Conservation (phyloP, 345 rosid genomes). For the Streptanthus diversifolius region DNA sequence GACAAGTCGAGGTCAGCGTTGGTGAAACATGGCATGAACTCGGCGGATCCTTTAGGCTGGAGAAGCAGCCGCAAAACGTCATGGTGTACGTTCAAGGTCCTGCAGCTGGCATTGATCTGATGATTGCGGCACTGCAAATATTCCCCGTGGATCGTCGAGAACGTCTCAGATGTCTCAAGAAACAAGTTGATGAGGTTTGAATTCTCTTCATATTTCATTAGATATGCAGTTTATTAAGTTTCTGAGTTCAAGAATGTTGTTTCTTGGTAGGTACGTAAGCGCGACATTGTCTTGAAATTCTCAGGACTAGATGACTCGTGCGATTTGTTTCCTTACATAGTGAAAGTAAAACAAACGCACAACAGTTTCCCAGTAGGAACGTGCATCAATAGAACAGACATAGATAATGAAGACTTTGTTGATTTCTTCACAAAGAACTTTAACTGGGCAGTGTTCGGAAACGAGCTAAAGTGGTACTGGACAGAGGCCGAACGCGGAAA, state of each 20-base stretch:
- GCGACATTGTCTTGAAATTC: slow-evolving; percentile 66
- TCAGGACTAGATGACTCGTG: slow-evolving; percentile 34
- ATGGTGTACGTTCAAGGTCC: slow-evolving; percentile 91
- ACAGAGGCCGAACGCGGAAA: slow-evolving; percentile 79
- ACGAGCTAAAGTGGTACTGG: slow-evolving; percentile 89
- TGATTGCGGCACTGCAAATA: slow-evolving; percentile 68
- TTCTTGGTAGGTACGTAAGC: slow-evolving; percentile 66
- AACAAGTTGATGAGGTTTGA: slow-evolving; percentile 61
- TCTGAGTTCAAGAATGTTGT: slow-evolving; percentile 10
- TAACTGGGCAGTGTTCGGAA: slow-evolving; percentile 90
- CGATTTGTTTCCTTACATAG: slow-evolving; percentile 41
- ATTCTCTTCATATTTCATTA: neutral
- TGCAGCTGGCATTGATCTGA: slow-evolving; percentile 60
- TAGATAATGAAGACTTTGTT: slow-evolving; percentile 79
- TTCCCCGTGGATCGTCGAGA: slow-evolving; percentile 70
- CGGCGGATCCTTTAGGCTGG: slow-evolving; percentile 78
- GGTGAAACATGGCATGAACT: slow-evolving; percentile 73
- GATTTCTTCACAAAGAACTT: slow-evolving; percentile 64
- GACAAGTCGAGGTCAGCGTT: slow-evolving; percentile 62
- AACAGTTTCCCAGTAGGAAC: slow-evolving; percentile 83
- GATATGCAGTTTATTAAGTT: neutral
- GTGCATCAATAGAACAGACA: slow-evolving; percentile 66
- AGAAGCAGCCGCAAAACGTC: slow-evolving; percentile 72
- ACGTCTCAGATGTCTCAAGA: slow-evolving; percentile 55
- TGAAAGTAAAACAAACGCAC: slow-evolving; percentile 60